phyloP scores from a whole-genome alignment of 1,284 basidiomycete species.

The Cutaneotrichosporon cutaneum region DNA sequence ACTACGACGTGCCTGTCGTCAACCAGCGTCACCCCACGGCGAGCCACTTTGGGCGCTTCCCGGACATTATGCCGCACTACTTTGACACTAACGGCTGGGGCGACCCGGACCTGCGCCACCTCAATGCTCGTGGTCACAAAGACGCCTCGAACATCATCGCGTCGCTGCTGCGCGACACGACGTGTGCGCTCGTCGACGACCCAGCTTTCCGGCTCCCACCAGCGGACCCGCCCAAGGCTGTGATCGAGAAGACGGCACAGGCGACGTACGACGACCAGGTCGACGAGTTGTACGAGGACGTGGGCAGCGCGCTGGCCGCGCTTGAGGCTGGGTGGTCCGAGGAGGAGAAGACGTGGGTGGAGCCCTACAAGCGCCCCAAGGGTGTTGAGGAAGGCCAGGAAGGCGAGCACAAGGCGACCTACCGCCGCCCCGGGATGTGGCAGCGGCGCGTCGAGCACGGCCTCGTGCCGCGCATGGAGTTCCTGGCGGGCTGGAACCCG shows the following conservation, averaged over 20 bases:
- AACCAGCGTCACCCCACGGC: slow-evolving; percentile 48
- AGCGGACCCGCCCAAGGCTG: not conserved
- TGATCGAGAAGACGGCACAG: slow-evolving; percentile 1
- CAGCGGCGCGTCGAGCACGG: slow-evolving; percentile 39
- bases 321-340: slow-evolving; percentile 31
- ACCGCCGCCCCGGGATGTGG: slow-evolving; percentile 35
- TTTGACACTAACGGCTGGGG: slow-evolving; percentile 46
- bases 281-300: not conserved
- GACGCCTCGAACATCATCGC: slow-evolving; percentile 45
- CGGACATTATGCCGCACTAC: slow-evolving; percentile 45
- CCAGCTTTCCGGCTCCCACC: slow-evolving; percentile 22
- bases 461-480: slow-evolving; percentile 42
- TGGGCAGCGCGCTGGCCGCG: slow-evolving; percentile 3
- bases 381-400: not conserved
- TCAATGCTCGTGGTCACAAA: slow-evolving; percentile 46
- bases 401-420: slow-evolving; percentile 16
- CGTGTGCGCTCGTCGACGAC: slow-evolving; percentile 39
- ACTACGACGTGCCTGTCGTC: slow-evolving; percentile 90
- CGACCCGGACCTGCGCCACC: slow-evolving; percentile 47
- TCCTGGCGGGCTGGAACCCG: slow-evolving; percentile 44
- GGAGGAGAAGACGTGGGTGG: slow-evolving; percentile 31
- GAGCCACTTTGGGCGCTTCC: slow-evolving; percentile 47
- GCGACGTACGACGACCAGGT: slow-evolving; percentile 13
- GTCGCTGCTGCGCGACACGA: slow-evolving; percentile 42
- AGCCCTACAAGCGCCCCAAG: slow-evolving; percentile 9